Conservation (phyloP, 2,329 filamentous ascomycete species). For the Decorospora gaudefroyi region DNA sequence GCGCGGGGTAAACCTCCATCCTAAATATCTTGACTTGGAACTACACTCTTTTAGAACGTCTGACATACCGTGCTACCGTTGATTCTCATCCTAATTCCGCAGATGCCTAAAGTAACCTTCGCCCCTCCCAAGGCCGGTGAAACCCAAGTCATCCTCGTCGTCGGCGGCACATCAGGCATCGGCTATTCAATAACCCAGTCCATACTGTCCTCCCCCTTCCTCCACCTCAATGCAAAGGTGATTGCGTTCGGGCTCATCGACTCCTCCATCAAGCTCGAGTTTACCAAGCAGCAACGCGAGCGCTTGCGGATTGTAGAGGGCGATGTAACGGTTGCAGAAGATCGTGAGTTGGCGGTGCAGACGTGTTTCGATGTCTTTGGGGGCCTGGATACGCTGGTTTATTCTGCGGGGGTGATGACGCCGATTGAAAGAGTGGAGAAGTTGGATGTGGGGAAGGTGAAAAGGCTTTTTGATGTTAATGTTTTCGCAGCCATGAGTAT, state of each 20-base stretch:
- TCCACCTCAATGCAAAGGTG: conserved; percentile 12
- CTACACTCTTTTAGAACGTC: conserved; percentile 1
- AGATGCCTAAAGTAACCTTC: background rate
- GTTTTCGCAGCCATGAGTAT: conserved; percentile 34
- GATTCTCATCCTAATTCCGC: background rate
- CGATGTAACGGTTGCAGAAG: conserved; percentile 13
- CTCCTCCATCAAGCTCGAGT: conserved; percentile 12
- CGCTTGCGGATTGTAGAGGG: conserved; percentile 13
- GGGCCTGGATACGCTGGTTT: conserved; percentile 32
- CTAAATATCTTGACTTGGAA: conserved; percentile 8
- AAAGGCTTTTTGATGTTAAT: conserved; percentile 30
- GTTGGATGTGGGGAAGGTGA: conserved; percentile 22
- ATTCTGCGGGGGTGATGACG: conserved; percentile 30
- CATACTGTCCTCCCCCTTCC: conserved; percentile 14
- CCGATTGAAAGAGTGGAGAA: conserved; percentile 30
- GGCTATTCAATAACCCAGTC: conserved; percentile 24
- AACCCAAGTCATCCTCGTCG: conserved; percentile 29
- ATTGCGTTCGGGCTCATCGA: conserved; percentile 15
- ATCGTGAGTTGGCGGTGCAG: conserved; percentile 17
- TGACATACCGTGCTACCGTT: background rate
- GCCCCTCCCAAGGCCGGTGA: conserved; percentile 2
- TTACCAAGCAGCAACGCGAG: conserved; percentile 13
- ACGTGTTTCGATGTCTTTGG: conserved; percentile 21
- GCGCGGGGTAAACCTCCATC: conserved; percentile 14
- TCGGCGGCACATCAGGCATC: conserved; percentile 33